Evolutionary conservation across 352 stramenopile genomes (phyloP).

Genomic region (Pythium diclinum): DNA sequence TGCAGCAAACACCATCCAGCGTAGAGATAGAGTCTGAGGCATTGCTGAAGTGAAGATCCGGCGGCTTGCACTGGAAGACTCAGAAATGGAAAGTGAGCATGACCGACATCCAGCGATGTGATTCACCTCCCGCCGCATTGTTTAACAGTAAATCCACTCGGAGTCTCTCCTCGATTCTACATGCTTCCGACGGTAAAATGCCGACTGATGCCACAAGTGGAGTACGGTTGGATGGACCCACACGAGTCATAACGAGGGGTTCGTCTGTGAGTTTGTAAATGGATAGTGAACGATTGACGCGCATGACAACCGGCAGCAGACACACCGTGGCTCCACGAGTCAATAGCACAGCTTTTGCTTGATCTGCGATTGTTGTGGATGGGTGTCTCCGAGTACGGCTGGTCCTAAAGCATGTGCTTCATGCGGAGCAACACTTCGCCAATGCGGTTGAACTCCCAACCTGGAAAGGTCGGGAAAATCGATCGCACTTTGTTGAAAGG

Average conservation of each 20-base stretch:
- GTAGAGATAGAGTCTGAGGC: not conserved
- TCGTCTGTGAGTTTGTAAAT: not conserved
- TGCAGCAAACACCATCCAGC: not conserved
- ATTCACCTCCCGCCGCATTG: too few species aligned
- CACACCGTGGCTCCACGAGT: not conserved
- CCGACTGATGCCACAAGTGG: not conserved
- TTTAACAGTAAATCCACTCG: too few species aligned
- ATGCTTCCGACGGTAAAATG: not conserved
- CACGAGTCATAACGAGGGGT: too few species aligned
- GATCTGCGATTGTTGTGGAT: not conserved
- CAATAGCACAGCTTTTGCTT: not conserved
- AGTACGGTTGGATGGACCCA: too few species aligned
- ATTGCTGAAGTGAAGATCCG: not conserved
- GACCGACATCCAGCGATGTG: too few species aligned
- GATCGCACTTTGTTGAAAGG: too few species aligned
- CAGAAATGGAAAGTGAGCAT: not conserved
- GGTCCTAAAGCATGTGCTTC: not conserved
- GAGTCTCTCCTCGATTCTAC: not conserved
- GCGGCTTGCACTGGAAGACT: not conserved
- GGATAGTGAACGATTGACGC: too few species aligned
- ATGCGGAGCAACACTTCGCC: not conserved
- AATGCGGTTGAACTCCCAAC: too few species aligned
- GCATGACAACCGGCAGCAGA: not conserved
- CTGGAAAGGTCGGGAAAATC: too few species aligned
- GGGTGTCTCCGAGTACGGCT: not conserved